A percentile compares a stretch with the other conserved stretches of the same genome.
These are phyloP conservation scores for Urostyla sp. DNA, from an alignment of 73 alveolate species.

Conservation along the genomic window DNA sequence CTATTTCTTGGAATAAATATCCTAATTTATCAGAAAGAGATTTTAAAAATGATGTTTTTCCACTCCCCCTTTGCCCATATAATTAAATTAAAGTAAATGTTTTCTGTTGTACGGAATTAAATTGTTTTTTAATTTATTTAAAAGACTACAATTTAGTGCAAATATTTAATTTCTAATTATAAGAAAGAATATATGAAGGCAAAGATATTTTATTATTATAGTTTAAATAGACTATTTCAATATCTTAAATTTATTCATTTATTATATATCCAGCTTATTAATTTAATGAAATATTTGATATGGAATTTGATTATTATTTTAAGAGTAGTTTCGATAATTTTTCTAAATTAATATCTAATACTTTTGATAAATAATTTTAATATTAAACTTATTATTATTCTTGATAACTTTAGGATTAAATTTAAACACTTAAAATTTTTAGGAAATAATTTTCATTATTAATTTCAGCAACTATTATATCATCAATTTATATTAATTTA, in stretches of 20 bases:
- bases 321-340: background rate
- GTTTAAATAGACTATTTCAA: background rate
- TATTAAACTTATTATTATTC: background rate
- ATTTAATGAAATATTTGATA: conserved; percentile 24
- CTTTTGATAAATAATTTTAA: background rate
- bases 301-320: conserved; percentile 7
- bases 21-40: conserved; percentile 27
- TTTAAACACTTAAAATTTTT: too few relatives aligned
- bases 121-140: background rate
- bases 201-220: background rate
- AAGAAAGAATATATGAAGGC: background rate
- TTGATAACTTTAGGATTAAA: conserved; percentile 17
- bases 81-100: background rate
- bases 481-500: conserved; percentile 11
- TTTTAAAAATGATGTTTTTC: background rate
- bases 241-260: background rate
- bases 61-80: conserved; percentile 28
- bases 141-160: background rate
- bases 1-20: background rate
- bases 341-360: background rate
- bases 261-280: conserved; percentile 15
- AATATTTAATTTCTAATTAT: background rate
- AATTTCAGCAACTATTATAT: background rate
- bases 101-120: background rate
- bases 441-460: background rate